Percentiles rank a stretch among this genome's conserved stretches.
Evolutionary conservation across 495 filamentous ascomycete genomes (phyloP).

Genomic region (Neurospora discreta): DNA sequence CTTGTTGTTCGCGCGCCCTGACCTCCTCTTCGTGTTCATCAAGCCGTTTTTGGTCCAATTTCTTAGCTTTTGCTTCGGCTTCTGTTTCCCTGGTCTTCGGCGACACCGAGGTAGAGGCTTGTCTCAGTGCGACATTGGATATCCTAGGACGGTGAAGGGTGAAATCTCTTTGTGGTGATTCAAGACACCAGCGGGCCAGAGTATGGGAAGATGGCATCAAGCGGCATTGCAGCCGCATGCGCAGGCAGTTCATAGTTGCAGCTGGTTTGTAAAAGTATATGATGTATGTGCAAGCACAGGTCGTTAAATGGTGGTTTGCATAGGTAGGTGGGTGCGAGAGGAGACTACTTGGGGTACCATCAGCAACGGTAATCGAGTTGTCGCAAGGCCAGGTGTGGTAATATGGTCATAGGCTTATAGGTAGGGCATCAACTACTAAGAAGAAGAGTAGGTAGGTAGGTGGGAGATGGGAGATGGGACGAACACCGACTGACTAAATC

Average conservation of each 20-base stretch:
- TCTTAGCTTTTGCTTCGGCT: conserved; percentile 22
- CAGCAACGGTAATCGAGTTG: background rate
- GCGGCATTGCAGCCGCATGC: conserved; percentile 9
- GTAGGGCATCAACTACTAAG: background rate
- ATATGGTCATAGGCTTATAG: background rate
- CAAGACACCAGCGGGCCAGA: background rate
- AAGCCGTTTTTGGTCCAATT: conserved; percentile 26
- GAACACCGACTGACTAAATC: no score
- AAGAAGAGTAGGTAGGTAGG: background rate
- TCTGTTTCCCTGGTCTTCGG: background rate
- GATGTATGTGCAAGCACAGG: background rate
- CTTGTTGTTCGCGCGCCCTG: conserved; percentile 18
- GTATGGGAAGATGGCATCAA: background rate
- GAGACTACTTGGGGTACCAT: background rate
- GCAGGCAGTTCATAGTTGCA: conserved; percentile 13
- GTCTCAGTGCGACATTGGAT: background rate
- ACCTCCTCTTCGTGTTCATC: conserved; percentile 30
- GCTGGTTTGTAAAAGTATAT: background rate
- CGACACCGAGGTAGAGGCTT: conserved; percentile 1
- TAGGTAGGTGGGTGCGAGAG: background rate
- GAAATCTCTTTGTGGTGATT: background rate
- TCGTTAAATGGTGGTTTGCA: background rate
- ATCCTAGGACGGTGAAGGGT: background rate
- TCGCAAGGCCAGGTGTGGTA: background rate
- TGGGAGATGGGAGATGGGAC: background rate